These are phyloP conservation scores for Phytophthora citricola DNA, from an alignment of 352 stramenopile genomes.

Conservation along the genomic window DNA sequence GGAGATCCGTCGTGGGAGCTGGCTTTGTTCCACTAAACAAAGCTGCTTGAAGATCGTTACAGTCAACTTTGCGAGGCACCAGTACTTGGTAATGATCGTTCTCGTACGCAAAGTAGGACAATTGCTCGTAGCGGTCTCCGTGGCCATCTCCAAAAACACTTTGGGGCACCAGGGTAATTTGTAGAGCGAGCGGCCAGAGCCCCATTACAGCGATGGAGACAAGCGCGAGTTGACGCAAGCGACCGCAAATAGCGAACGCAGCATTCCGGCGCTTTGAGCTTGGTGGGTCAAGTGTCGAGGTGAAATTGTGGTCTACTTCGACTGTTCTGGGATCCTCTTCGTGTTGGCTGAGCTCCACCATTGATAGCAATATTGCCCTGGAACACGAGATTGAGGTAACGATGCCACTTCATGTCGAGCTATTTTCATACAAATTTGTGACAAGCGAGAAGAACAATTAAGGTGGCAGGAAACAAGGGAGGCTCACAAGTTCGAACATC, in stretches of 20 bases:
- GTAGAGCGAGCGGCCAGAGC: slow-evolving; percentile 42
- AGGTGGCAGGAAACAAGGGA: too few species aligned
- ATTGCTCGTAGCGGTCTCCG: slow-evolving; percentile 49
- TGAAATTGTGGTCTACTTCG: background rate
- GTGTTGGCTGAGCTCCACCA: slow-evolving; percentile 8
- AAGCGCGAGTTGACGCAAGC: slow-evolving; percentile 35
- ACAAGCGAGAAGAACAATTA: too few species aligned
- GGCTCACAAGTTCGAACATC: too few species aligned
- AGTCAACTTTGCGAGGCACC: slow-evolving; percentile 28
- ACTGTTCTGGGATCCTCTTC: background rate
- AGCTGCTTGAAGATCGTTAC: slow-evolving; percentile 22
- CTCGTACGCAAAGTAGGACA: slow-evolving; percentile 39
- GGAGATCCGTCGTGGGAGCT: slow-evolving; percentile 27
- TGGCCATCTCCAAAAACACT: slow-evolving; percentile 54
- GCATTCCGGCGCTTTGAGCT: background rate
- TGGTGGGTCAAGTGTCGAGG: slow-evolving; percentile 2
- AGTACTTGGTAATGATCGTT: slow-evolving; percentile 51
- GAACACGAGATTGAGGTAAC: background rate
- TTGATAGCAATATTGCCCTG: background rate
- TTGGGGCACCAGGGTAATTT: slow-evolving; percentile 35
- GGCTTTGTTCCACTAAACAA: slow-evolving; percentile 24
- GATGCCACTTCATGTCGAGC: too few species aligned
- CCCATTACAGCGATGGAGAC: slow-evolving; percentile 44
- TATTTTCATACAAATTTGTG: background rate
- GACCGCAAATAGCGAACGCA: slow-evolving; percentile 21